Conservation (phyloP, 805 yeast species). For the Sugiyamaella marilandica region DNA sequence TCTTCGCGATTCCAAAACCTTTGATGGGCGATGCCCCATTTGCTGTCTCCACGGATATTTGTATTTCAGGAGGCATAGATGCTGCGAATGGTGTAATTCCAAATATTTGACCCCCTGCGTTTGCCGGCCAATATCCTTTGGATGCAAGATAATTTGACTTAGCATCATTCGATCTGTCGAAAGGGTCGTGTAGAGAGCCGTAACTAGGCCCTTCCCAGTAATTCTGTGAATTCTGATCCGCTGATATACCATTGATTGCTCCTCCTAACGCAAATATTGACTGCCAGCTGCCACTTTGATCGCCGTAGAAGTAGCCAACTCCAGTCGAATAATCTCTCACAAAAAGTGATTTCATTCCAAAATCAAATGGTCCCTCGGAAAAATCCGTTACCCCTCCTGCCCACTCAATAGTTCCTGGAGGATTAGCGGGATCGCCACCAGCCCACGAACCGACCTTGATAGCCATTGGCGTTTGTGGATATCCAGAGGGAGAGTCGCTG, state of each 20-base stretch:
- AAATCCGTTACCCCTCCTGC: conserved; percentile 63
- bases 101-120: not conserved
- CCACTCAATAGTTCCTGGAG: conserved; percentile 64
- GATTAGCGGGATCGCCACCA: conserved; percentile 46
- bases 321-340: conserved; percentile 56
- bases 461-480: conserved; percentile 84
- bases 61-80: not conserved
- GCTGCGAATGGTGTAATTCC: not conserved
- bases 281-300: conserved; percentile 37
- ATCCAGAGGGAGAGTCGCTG: conserved; percentile 58
- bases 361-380: conserved; percentile 43
- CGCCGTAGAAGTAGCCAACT: conserved; percentile 38
- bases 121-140: not conserved
- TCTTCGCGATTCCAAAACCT: too few relatives aligned
- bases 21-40: not conserved
- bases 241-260: conserved; percentile 45
- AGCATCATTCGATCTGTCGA: not conserved
- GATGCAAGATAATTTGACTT: not conserved
- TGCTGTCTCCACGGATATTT: not conserved
- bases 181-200: not conserved
- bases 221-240: not conserved
- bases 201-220: not conserved
- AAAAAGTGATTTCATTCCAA: conserved; percentile 54
- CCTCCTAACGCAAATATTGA: conserved; percentile 41
- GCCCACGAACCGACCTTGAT: conserved; percentile 56